Base-by-base conservation (phyloP, 2,329 filamentous ascomycete genomes). In the Alternaria longipes region DNA sequence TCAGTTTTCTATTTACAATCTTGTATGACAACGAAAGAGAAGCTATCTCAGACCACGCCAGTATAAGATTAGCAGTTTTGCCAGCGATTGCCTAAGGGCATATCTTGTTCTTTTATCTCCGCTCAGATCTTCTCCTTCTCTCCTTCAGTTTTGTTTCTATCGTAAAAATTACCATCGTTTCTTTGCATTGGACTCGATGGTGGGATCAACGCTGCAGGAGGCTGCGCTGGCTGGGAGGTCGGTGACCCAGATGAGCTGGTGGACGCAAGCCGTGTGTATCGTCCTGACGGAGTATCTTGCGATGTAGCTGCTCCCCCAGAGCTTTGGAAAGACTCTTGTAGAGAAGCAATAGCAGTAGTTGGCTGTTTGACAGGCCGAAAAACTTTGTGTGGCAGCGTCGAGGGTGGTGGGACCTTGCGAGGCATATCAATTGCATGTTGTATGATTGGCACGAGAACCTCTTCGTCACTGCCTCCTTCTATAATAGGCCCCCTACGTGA, bases 351-450 rank as follows among this genome's bases (percentile, higher is more conserved):
- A 16, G 32, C 12, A 16, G 32, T 36, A 5, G 11, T 14, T 36
- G 32, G 12, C 5, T 3, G 32, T 36, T 8, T 36, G 12, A 36
- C 32, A 36, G 32, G 6, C 32, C 5, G 12, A 14, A 7, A 7
- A 16, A 36, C 14, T 3, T 1, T 1, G 1, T 1, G 32, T 16
- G 6, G 12, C 14, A 36, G 12, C 0, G 0, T 36, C 14, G 5
- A 12, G 14, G 32, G 32, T 6, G 32, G 12, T 36, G 12, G 1
- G 14, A 36, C 5, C 5, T 36, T 3, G 32, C 32, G 32, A 16
- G 12, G 32, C 32, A 16, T 36, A 36, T 0, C 32, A 36, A 6
- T 36, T 9, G 32, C 32, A 36, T 6, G 3, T 36, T 36, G 32
- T 36, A 36, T 14, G 12, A 36, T 36, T 14, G 12, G 32, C 5